Conservation (phyloP, 257 asterid species). For the Solanum gandarillasii region DNA sequence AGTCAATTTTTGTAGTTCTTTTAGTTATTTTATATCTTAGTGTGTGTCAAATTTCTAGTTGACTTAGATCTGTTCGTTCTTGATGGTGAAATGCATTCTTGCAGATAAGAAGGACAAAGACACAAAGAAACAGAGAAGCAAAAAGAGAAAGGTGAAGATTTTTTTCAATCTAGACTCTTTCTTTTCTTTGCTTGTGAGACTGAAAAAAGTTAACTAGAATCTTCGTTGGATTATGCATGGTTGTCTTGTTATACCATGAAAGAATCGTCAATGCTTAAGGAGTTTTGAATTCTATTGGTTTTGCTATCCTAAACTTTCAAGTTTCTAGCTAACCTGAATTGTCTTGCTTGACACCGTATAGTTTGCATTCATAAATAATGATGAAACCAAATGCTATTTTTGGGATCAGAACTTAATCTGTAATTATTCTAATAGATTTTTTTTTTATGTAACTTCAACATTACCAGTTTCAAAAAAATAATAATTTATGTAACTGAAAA, state of each 20-base stretch:
- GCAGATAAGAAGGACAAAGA: conserved; percentile 82
- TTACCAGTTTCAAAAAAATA: background rate
- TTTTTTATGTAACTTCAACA: background rate
- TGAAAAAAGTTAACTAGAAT: background rate
- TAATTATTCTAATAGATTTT: background rate
- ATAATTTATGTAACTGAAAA: background rate
- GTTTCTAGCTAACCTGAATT: background rate
- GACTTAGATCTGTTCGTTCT: background rate
- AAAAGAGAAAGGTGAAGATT: conserved; percentile 74
- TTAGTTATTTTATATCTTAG: background rate
- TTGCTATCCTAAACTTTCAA: background rate
- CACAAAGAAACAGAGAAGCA: conserved; percentile 64
- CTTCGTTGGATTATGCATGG: background rate
- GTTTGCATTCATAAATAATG: background rate
- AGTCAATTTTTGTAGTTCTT: background rate
- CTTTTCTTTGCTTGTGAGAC: background rate
- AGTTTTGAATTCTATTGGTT: background rate
- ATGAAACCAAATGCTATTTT: background rate
- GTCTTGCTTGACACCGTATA: background rate
- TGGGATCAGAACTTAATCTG: background rate
- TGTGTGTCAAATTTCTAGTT: background rate
- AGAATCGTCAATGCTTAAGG: background rate
- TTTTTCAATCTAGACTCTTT: background rate
- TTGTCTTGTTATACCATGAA: background rate
- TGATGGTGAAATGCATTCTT: conserved; percentile 4